These are phyloP conservation scores for Coleophoma cylindrospora DNA, from an alignment of 2,329 filamentous ascomycete species.

Conservation along the genomic window DNA sequence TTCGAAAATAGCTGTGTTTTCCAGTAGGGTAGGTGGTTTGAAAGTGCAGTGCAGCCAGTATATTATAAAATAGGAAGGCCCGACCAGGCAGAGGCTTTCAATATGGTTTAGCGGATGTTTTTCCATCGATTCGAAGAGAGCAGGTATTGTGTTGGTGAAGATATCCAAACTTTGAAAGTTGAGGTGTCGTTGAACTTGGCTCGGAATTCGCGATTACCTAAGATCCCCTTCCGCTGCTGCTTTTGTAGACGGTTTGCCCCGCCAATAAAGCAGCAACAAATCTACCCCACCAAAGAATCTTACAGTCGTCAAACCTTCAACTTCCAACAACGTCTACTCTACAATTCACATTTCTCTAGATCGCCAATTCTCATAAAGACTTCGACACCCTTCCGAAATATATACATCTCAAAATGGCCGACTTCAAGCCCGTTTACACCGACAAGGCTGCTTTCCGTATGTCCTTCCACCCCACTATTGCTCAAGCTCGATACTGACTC, in stretches of 20 bases:
- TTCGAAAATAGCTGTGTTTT: no score
- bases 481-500: conserved; percentile 4
- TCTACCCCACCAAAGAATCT: background rate
- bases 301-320: background rate
- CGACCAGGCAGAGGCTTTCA: conserved; percentile 18
- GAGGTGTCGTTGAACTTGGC: conserved; percentile 23
- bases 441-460: conserved; percentile 28
- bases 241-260: background rate
- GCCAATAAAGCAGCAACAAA: background rate
- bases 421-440: conserved; percentile 25
- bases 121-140: background rate
- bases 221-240: background rate
- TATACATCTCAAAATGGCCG: conserved; percentile 21
- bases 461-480: conserved; percentile 4
- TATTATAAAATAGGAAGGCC: conserved; percentile 5
- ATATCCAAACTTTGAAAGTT: conserved; percentile 10
- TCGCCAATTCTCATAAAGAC: background rate
- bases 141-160: conserved; percentile 12
- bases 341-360: background rate
- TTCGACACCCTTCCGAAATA: background rate
- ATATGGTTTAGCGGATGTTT: conserved; percentile 1
- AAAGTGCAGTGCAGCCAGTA: background rate
- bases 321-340: background rate
- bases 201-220: background rate
- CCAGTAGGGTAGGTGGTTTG: background rate